Evolutionary conservation across 2,329 filamentous ascomycete species (phyloP), one percentile per base, ranked within the genome.

Genomic region (Massarina eburnea): DNA sequence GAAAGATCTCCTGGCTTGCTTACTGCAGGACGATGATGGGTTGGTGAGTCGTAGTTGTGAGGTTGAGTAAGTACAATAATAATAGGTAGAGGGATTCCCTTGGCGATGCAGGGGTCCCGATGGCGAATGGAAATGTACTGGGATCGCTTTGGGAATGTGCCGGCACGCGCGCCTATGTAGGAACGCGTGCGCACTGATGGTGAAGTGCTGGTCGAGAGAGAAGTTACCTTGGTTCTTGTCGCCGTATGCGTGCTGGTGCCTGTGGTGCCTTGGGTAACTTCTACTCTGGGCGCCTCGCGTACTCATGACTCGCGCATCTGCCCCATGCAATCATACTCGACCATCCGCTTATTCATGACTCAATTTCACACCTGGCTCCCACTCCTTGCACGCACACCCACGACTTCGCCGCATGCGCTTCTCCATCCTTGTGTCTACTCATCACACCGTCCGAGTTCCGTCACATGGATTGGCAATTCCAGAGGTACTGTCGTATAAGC

Each of bases 301-400:
- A 44, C 26, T 44, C 41, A 45, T 45, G 43, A 45, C 43, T 45
- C 43, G 41, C 43, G 37, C 29, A 30, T 32, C n/a, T 24, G 14
- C 27, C 18, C 34, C 17, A n/a, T 15, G 17, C 24, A 21, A 12
- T 8, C 12, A 15, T 29, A 19, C 26, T 36, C 41, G 20, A 26
- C 34, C 24, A 36, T 27, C 8, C 17, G 24, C 22, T 18, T 29
- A 44, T 24, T 17, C 36, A 36, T 39, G 27, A 30, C 27, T 30
- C 27, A 14, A 5, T 14, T 14, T 14, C 5, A 30, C 27, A 30
- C 24, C 24, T 26, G 24, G 24, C 24, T 6, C 12, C 12, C 27
- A 30, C 27, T 14, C 27, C 12, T 30, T 14, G 12, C 12, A 30
- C 27, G 27, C 27, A 14, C 27, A 30, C n/a, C 12, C 27, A 14